Percentiles rank a stretch among this genome's conserved stretches.
Conservation (phyloP, 148 eudicot genomes). For the Arbutus unedo region DNA sequence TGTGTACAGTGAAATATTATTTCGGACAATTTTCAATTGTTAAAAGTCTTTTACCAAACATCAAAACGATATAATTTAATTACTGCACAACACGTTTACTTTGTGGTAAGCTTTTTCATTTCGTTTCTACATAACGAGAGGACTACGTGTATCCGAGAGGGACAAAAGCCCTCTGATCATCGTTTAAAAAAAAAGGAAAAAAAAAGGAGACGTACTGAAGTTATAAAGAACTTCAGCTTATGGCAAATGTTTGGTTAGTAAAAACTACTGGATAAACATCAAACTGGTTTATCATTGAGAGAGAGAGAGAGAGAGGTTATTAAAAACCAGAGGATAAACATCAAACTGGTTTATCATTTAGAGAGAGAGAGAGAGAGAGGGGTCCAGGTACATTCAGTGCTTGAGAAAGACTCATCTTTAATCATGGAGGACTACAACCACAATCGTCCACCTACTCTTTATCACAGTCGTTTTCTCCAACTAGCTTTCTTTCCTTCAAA, state of each 20-base stretch:
- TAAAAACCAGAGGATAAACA: background rate
- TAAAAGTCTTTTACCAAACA: too few species aligned
- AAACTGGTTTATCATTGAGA: background rate
- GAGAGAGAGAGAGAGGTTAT: background rate
- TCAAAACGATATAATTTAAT: too few species aligned
- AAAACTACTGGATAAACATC: background rate
- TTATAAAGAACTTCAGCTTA: too few species aligned
- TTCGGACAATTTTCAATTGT: too few species aligned
- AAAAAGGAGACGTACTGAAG: too few species aligned
- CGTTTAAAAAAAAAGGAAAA: too few species aligned
- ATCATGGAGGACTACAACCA: slow-evolving; percentile 5
- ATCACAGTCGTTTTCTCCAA: background rate
- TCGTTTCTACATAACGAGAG: too few species aligned
- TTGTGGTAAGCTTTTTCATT: too few species aligned
- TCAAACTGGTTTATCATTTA: background rate
- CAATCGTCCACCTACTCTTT: background rate
- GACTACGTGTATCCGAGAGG: too few species aligned
- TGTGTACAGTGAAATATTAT: too few species aligned
- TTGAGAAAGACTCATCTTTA: background rate
- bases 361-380: background rate
- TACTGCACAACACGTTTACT: too few species aligned
- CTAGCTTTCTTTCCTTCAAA: background rate
- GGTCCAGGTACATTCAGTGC: background rate
- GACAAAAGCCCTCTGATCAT: too few species aligned
- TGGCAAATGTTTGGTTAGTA: background rate